Percentiles rank a stretch among this genome's conserved stretches.
Evolutionary conservation across 2,329 filamentous ascomycete genomes (phyloP).

Genomic region (Dendryphion nanum): DNA sequence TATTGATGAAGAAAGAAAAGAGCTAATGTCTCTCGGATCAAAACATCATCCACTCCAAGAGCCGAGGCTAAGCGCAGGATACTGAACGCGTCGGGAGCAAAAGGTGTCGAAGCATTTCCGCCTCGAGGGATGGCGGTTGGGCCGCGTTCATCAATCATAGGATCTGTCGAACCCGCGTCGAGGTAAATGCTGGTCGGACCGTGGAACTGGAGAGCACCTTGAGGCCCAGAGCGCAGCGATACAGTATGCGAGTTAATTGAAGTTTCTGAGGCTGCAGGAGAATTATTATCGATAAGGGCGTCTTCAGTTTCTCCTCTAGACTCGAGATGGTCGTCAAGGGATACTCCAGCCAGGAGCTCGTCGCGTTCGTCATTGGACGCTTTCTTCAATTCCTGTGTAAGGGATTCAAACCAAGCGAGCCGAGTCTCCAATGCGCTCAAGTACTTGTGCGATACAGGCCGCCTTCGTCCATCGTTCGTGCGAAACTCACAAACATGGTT

Average conservation of each 20-base stretch:
- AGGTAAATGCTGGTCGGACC: constrained; percentile 1
- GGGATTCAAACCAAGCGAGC: not conserved
- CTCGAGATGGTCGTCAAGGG: constrained; percentile 1
- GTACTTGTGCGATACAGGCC: constrained; percentile 1
- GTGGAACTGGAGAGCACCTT: not conserved
- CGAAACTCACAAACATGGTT: not conserved
- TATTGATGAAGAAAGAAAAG: not conserved
- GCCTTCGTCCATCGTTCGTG: not conserved
- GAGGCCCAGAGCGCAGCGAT: not conserved
- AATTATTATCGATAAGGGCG: not conserved
- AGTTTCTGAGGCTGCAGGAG: not conserved
- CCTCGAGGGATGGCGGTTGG: not conserved
- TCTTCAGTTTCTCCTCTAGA: not conserved
- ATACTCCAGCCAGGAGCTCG: not conserved
- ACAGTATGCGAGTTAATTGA: not conserved
- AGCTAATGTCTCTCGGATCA: not conserved
- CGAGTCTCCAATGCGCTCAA: not conserved
- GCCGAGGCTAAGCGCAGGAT: not conserved
- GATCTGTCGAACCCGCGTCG: not conserved
- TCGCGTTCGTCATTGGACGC: constrained; percentile 1
- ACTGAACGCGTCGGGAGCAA: not conserved
- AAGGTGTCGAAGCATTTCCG: not conserved
- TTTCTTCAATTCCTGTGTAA: not conserved
- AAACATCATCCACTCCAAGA: not conserved
- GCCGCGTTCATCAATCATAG: not conserved